Conservation (phyloP, 225 moss, liverwort and hornwort genomes). For the Asterella californica region DNA sequence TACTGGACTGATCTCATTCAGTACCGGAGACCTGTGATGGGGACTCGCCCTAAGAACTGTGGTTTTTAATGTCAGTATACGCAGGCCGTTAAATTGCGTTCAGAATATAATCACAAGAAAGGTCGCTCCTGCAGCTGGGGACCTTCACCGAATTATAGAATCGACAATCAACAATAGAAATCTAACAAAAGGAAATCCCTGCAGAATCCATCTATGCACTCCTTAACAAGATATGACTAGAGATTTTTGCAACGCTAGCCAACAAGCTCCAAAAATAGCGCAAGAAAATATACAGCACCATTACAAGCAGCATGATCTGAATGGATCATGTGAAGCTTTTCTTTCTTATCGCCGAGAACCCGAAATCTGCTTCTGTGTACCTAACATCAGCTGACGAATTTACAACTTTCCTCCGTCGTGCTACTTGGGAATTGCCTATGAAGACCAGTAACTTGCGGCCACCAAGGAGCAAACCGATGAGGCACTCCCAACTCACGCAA, state of each 20-base stretch:
- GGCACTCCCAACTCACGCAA: too few relatives aligned
- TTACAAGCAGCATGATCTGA: too few relatives aligned
- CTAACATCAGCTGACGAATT: background rate
- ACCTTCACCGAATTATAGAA: too few relatives aligned
- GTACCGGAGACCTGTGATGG: too few relatives aligned
- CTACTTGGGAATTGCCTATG: background rate
- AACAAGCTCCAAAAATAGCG: background rate
- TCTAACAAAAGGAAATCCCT: too few relatives aligned
- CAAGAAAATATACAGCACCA: background rate
- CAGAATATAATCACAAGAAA: too few relatives aligned
- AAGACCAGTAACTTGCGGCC: background rate
- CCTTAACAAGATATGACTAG: background rate
- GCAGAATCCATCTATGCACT: background rate
- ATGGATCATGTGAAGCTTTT: background rate
- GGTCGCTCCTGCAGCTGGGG: too few relatives aligned
- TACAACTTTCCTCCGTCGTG: background rate
- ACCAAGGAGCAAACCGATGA: background rate
- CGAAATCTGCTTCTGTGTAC: background rate
- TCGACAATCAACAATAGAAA: background rate
- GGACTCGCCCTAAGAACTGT: too few relatives aligned
- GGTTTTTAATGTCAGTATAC: too few relatives aligned
- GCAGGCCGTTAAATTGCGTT: too few relatives aligned
- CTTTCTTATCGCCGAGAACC: background rate
- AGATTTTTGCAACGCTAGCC: too few relatives aligned
- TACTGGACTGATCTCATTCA: too few relatives aligned